Evolutionary conservation across 1,284 basidiomycete species (phyloP).

Genomic region (Kwoniella shivajii): DNA sequence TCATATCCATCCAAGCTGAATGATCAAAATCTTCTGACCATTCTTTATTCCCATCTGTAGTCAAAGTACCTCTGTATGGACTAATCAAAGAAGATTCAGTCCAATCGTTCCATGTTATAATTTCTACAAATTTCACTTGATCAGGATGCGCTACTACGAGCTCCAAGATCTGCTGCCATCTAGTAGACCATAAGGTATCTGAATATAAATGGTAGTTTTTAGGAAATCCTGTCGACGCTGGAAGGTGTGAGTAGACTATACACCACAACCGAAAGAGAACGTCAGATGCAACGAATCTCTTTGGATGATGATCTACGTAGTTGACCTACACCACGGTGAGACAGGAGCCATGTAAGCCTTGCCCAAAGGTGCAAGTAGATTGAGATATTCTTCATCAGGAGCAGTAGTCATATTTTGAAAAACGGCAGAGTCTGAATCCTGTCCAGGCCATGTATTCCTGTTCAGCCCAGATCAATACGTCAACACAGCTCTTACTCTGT

Average conservation of each 20-base stretch:
- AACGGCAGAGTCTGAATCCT: constrained; percentile 41
- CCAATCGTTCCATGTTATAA: constrained; percentile 53
- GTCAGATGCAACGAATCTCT: neutral
- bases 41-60: constrained; percentile 45
- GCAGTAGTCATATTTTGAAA: constrained; percentile 29
- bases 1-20: constrained; percentile 44
- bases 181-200: constrained; percentile 47
- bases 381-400: constrained; percentile 40
- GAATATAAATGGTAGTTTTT: constrained; percentile 53
- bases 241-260: constrained; percentile 48
- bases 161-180: constrained; percentile 50
- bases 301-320: neutral
- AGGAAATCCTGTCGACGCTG: constrained; percentile 38
- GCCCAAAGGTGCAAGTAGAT: constrained; percentile 12
- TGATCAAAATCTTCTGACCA: constrained; percentile 33
- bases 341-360: constrained; percentile 52
- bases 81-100: constrained; percentile 50
- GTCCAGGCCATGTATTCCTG: constrained; percentile 45
- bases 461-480: neutral
- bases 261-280: neutral
- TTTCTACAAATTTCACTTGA: constrained; percentile 45
- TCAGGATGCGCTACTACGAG: constrained; percentile 15
- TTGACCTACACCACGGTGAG: constrained; percentile 41
- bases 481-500: neutral
- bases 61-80: constrained; percentile 35